These are phyloP conservation scores for Trifolium subterraneum DNA, from an alignment of 306 rosid species.

Conservation along the genomic window DNA sequence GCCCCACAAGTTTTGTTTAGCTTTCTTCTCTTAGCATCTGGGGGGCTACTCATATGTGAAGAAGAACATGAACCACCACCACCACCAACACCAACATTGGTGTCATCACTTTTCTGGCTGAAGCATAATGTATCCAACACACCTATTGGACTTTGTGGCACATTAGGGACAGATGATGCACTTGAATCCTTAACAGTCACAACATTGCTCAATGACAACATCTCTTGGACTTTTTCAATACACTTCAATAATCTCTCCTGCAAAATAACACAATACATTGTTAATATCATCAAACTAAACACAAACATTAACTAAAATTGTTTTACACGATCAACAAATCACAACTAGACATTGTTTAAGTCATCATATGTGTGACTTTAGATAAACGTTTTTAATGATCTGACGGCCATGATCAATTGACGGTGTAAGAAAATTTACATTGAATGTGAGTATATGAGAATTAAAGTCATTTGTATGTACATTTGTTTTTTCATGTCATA, in stretches of 20 bases:
- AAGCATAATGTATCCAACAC: constrained; percentile 79
- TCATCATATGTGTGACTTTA: no score
- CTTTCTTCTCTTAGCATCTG: constrained; percentile 87
- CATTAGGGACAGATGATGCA: constrained; percentile 51
- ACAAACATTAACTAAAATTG: no score
- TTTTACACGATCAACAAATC: no score
- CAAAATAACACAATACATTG: constrained; percentile 34
- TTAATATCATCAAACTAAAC: not conserved
- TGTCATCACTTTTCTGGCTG: constrained; percentile 82
- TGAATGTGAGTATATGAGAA: not conserved
- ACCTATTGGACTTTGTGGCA: constrained; percentile 83
- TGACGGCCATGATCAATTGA: not conserved
- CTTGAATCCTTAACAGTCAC: constrained; percentile 44
- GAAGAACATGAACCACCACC: constrained; percentile 62
- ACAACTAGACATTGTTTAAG: no score
- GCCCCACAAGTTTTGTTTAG: constrained; percentile 71
- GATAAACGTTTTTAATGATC: not conserved
- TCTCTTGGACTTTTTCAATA: constrained; percentile 53
- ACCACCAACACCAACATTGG: constrained; percentile 48
- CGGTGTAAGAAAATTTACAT: not conserved
- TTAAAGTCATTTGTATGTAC: constrained; percentile 1
- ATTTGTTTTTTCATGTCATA: constrained; percentile 23
- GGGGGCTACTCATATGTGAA: constrained; percentile 57
- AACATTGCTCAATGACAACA: constrained; percentile 42
- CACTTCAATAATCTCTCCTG: constrained; percentile 86